Conservation (phyloP, 148 eudicot species). For the Camellia lanceoleosa region DNA sequence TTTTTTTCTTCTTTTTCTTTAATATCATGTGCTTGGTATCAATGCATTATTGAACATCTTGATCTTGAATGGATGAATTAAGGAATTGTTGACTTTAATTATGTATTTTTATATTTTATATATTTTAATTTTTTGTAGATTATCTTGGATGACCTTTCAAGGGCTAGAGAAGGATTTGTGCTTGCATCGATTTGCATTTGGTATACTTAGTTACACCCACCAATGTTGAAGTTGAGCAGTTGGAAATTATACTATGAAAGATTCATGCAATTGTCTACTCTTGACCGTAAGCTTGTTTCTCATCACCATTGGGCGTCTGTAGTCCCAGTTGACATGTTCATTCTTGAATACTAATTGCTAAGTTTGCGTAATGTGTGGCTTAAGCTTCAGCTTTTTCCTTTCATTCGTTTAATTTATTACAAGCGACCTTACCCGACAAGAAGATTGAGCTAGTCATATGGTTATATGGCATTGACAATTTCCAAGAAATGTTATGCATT, state of each 20-base stretch:
- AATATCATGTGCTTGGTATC: neutral
- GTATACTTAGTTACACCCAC: slow-evolving; percentile 93
- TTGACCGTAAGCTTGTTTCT: slow-evolving; percentile 62
- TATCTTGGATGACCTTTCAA: slow-evolving; percentile 90
- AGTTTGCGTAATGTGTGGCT: neutral
- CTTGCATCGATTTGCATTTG: slow-evolving; percentile 98
- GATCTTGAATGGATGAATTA: neutral
- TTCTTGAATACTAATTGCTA: slow-evolving; percentile 7
- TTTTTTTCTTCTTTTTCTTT: slow-evolving; percentile 1
- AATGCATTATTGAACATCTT: neutral
- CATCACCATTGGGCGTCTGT: neutral
- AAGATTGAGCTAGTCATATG: neutral
- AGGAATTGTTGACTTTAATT: slow-evolving; percentile 3
- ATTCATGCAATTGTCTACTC: slow-evolving; percentile 75
- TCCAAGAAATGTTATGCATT: neutral
- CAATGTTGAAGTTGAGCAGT: slow-evolving; percentile 97
- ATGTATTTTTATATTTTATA: neutral
- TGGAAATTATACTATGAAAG: slow-evolving; percentile 96
- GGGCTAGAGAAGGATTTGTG: slow-evolving; percentile 99
- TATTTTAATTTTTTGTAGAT: slow-evolving; percentile 36
- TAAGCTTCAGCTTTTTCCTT: neutral
- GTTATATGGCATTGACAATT: neutral
- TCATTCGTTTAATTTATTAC: neutral
- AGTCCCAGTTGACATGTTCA: neutral
- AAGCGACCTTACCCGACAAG: too few relatives aligned